Evolutionary conservation across 768 basidiomycete species (phyloP).

Genomic region (Pleurotus ostreatus): DNA sequence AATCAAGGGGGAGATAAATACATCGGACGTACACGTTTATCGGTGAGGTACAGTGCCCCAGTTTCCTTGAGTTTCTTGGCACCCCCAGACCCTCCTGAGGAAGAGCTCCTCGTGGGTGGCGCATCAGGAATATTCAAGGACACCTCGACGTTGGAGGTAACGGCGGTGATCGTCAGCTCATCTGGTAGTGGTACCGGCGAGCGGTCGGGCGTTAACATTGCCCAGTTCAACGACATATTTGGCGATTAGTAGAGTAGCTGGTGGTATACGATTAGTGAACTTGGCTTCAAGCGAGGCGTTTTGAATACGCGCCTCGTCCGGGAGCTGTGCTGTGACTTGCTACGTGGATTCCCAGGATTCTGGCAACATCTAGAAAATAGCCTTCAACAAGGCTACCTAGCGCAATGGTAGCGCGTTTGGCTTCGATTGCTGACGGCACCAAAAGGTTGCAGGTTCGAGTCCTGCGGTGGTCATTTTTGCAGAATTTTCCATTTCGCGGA

Average conservation of each 20-base stretch:
- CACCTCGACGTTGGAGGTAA: slow-evolving; percentile 58
- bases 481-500: slow-evolving; percentile 6
- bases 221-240: slow-evolving; percentile 78
- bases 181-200: slow-evolving; percentile 60
- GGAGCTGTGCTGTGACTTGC: no score
- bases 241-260: background rate
- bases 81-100: slow-evolving; percentile 51
- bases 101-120: slow-evolving; percentile 36
- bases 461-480: slow-evolving; percentile 76
- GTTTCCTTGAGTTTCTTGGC: slow-evolving; percentile 51
- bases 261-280: background rate
- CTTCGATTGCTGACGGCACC: slow-evolving; percentile 74
- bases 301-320: no score
- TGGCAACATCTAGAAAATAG: background rate
- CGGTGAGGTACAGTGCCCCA: slow-evolving; percentile 64
- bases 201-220: slow-evolving; percentile 56
- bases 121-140: slow-evolving; percentile 53
- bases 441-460: slow-evolving; percentile 97
- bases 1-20: background rate
- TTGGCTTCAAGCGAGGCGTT: no score
- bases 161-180: slow-evolving; percentile 53
- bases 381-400: slow-evolving; percentile 59
- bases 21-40: slow-evolving; percentile 56
- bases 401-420: slow-evolving; percentile 96
- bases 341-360: no score